Conservation (phyloP, 768 basidiomycete genomes). For the Trichaptum fuscoviolaceum region DNA sequence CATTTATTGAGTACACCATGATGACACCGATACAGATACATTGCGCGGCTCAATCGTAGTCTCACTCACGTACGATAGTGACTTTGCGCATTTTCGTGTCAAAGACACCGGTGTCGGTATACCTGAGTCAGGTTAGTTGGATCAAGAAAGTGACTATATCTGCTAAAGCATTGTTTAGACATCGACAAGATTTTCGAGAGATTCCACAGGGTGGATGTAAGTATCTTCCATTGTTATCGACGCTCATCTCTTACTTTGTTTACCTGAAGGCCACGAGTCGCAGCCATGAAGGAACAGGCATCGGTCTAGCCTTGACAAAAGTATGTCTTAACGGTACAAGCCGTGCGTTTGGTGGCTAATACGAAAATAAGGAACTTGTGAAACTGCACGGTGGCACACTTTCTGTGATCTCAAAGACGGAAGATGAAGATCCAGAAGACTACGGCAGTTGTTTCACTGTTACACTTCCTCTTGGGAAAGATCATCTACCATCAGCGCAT, state of each 20-base stretch:
- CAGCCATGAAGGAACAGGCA: slow-evolving; percentile 30
- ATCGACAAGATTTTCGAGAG: slow-evolving; percentile 26
- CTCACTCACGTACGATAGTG: slow-evolving; percentile 19
- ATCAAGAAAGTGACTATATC: neutral
- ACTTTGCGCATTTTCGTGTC: slow-evolving; percentile 26
- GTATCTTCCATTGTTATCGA: slow-evolving; percentile 5
- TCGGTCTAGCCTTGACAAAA: slow-evolving; percentile 30
- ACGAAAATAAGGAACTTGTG: slow-evolving; percentile 26
- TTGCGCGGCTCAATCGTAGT: slow-evolving; percentile 28
- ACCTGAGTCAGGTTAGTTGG: slow-evolving; percentile 13
- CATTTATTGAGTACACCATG: slow-evolving; percentile 3
- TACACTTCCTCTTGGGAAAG: slow-evolving; percentile 26
- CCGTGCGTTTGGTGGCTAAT: neutral
- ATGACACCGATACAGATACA: slow-evolving; percentile 24
- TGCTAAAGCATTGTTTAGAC: slow-evolving; percentile 12
- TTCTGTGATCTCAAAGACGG: slow-evolving; percentile 23
- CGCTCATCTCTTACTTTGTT: slow-evolving; percentile 4
- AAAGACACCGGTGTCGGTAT: slow-evolving; percentile 36
- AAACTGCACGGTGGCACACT: slow-evolving; percentile 32
- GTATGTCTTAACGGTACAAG: slow-evolving; percentile 12
- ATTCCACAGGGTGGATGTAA: slow-evolving; percentile 29
- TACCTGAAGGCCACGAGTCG: slow-evolving; percentile 22
- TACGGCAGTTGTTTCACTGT: slow-evolving; percentile 31
- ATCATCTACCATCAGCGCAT: slow-evolving; percentile 26
- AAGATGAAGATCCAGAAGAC: slow-evolving; percentile 22